Evolutionary conservation across 495 filamentous ascomycete genomes (phyloP).

Genomic region (Coniosporium apollinis): DNA sequence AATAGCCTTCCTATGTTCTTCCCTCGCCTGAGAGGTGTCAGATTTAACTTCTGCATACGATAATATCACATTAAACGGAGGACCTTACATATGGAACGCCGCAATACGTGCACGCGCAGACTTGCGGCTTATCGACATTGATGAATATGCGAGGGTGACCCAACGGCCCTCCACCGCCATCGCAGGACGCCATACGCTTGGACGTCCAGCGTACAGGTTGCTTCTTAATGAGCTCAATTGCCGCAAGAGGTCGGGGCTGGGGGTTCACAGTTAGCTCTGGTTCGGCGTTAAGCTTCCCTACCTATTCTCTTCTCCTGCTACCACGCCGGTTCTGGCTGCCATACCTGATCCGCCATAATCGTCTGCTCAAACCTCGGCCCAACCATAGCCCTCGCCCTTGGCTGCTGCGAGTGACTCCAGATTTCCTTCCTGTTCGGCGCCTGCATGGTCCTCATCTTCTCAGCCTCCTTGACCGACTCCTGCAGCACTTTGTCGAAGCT

Average conservation of each 20-base stretch:
- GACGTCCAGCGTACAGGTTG: slow-evolving; percentile 88
- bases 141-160: slow-evolving; percentile 92
- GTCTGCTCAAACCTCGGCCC: slow-evolving; percentile 96
- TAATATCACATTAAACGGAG: not conserved
- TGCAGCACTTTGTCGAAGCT: slow-evolving; percentile 28
- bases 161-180: slow-evolving; percentile 81
- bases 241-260: slow-evolving; percentile 72
- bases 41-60: not conserved
- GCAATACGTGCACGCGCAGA: slow-evolving; percentile 79
- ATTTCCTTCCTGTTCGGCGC: slow-evolving; percentile 68
- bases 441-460: slow-evolving; percentile 47
- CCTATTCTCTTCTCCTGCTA: not conserved
- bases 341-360: slow-evolving; percentile 72
- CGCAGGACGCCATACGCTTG: slow-evolving; percentile 63
- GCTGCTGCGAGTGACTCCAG: slow-evolving; percentile 75
- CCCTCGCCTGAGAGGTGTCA: slow-evolving; percentile 55
- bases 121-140: slow-evolving; percentile 94
- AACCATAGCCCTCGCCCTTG: slow-evolving; percentile 64
- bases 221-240: slow-evolving; percentile 90
- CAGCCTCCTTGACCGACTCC: slow-evolving; percentile 43
- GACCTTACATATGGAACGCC: slow-evolving; percentile 80
- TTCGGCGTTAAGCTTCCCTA: slow-evolving; percentile 2
- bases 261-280: not conserved
- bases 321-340: not conserved
- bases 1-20: slow-evolving; percentile 66